Conservation (phyloP, 305 asterid species). For the Plantago lanceolata region DNA sequence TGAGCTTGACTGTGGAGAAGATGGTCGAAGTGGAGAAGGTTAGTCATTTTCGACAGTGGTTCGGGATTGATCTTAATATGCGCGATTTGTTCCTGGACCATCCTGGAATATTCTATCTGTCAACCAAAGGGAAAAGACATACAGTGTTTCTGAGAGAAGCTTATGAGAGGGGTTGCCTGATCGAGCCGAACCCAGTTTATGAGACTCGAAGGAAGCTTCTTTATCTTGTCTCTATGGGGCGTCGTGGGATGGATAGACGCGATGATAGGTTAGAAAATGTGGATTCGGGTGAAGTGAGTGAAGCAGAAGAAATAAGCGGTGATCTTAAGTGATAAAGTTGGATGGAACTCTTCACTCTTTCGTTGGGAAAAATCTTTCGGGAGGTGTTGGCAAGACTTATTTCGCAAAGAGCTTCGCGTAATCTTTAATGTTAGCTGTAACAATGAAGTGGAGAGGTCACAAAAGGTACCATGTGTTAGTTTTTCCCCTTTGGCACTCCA, state of each 20-base stretch:
- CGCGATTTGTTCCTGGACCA: conserved; percentile 89
- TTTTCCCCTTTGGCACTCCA: too few relatives aligned
- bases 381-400: conserved; percentile 13
- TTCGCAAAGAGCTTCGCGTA: conserved; percentile 8
- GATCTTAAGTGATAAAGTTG: conserved; percentile 20
- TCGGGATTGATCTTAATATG: conserved; percentile 73
- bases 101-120: conserved; percentile 84
- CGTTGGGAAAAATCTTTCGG: neutral
- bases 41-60: conserved; percentile 84
- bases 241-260: conserved; percentile 52
- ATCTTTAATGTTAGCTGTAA: conserved; percentile 11
- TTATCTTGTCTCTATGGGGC: conserved; percentile 65
- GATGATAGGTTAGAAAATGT: conserved; percentile 24
- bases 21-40: conserved; percentile 96
- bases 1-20: conserved; percentile 91
- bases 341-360: conserved; percentile 11
- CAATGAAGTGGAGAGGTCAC: neutral
- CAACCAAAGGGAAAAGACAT: conserved; percentile 79
- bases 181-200: conserved; percentile 66
- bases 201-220: conserved; percentile 76
- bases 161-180: conserved; percentile 78
- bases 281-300: conserved; percentile 30
- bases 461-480: conserved; percentile 12
- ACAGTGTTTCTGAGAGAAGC: conserved; percentile 83
- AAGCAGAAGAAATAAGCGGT: conserved; percentile 26